These are phyloP conservation scores for Peronospora belbahrii DNA, from an alignment of 352 stramenopile species.

Conservation along the genomic window DNA sequence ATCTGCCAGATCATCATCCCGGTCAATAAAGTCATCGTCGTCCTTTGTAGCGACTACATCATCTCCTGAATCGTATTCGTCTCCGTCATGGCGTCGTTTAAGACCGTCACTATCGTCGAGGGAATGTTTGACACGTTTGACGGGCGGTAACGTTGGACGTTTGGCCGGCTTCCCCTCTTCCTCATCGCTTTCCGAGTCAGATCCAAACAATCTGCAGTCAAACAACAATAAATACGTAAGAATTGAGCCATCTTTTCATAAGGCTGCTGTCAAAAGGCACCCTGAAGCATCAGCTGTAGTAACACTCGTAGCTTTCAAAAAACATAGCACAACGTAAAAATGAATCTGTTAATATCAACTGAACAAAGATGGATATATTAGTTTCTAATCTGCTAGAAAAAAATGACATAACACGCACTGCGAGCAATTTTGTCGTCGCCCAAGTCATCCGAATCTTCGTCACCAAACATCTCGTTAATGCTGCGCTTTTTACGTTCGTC, in stretches of 20 bases:
- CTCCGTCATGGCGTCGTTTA: conserved; percentile 25
- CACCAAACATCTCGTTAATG: conserved; percentile 86
- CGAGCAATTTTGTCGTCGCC: conserved; percentile 49
- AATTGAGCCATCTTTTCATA: no score
- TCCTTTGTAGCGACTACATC: conserved; percentile 67
- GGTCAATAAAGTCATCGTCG: conserved; percentile 83
- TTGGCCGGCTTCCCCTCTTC: conserved; percentile 47
- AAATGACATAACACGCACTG: conserved; percentile 20
- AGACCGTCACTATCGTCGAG: conserved; percentile 10
- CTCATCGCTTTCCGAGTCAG: conserved; percentile 80
- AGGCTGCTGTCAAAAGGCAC: conserved; percentile 26
- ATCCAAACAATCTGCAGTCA: conserved; percentile 61
- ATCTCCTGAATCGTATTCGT: conserved; percentile 84
- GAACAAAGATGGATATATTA: background rate
- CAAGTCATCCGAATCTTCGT: conserved; percentile 73
- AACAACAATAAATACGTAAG: no score
- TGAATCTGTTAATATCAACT: background rate
- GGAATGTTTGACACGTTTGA: conserved; percentile 46
- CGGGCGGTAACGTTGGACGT: conserved; percentile 31
- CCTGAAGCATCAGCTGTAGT: conserved; percentile 67
- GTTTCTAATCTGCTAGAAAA: background rate
- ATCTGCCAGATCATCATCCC: conserved; percentile 79
- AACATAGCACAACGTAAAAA: conserved; percentile 1
- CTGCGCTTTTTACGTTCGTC: conserved; percentile 79
- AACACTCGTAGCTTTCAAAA: conserved; percentile 22